These are phyloP conservation scores for Nitzschia inconspicua DNA, from an alignment of 108 stramenopile genomes.

Conservation along the genomic window DNA sequence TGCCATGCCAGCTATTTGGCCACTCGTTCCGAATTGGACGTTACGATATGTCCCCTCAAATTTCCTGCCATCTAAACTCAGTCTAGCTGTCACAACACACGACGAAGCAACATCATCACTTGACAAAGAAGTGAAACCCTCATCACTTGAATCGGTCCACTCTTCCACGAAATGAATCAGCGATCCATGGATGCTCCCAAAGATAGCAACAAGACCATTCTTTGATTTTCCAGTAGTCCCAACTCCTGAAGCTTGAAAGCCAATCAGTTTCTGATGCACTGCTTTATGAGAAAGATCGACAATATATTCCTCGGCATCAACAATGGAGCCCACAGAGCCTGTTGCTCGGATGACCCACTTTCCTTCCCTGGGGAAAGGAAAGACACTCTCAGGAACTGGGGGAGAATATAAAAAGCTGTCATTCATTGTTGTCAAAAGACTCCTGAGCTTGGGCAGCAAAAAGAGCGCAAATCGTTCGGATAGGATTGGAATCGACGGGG, in stretches of 20 bases:
- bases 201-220: slow-evolving; percentile 49
- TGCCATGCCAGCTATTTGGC: slow-evolving; percentile 53
- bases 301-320: slow-evolving; percentile 62
- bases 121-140: slow-evolving; percentile 14
- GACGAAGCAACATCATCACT: slow-evolving; percentile 46
- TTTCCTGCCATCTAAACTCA: slow-evolving; percentile 61
- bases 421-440: neutral
- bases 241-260: slow-evolving; percentile 53
- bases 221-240: slow-evolving; percentile 62
- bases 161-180: slow-evolving; percentile 66
- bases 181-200: slow-evolving; percentile 53
- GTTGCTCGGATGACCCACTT: slow-evolving; percentile 68
- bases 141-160: slow-evolving; percentile 43
- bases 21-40: slow-evolving; percentile 54
- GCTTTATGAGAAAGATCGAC: slow-evolving; percentile 28
- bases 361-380: slow-evolving; percentile 24
- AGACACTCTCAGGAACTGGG: neutral
- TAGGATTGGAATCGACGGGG: slow-evolving; percentile 66
- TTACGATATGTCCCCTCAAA: slow-evolving; percentile 74
- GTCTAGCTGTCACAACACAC: slow-evolving; percentile 57
- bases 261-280: slow-evolving; percentile 14
- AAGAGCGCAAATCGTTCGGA: slow-evolving; percentile 59
- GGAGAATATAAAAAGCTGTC: neutral
- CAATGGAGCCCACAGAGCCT: slow-evolving; percentile 28
- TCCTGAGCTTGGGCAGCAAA: slow-evolving; percentile 45